Conservation (phyloP, 2,329 filamentous ascomycete species). For the Calonectria fujianensis region DNA sequence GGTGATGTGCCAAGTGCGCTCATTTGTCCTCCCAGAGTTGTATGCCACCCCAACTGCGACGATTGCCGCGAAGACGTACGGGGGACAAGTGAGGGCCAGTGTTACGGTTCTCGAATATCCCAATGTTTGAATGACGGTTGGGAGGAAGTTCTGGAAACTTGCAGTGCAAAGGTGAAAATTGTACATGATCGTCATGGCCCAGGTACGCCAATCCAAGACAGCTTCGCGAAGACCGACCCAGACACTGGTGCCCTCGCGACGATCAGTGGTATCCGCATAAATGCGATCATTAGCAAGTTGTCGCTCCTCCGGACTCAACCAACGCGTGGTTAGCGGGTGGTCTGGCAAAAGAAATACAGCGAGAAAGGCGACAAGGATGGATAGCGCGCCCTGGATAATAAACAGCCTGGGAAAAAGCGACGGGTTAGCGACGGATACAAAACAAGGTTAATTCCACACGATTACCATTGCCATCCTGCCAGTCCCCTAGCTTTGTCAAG, state of each 20-base stretch:
- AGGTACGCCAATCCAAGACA: slow-evolving; percentile 54
- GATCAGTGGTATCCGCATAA: slow-evolving; percentile 2
- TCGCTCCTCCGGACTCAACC: not conserved
- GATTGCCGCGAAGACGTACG: not conserved
- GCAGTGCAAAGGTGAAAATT: slow-evolving; percentile 52
- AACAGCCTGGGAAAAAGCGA: not conserved
- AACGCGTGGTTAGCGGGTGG: not conserved
- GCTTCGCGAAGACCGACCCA: slow-evolving; percentile 43
- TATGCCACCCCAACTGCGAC: slow-evolving; percentile 7
- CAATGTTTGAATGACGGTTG: slow-evolving; percentile 65
- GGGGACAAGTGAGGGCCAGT: not conserved
- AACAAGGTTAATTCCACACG: not conserved
- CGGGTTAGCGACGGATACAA: not conserved
- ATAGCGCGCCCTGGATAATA: slow-evolving; percentile 11
- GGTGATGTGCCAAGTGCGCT: slow-evolving; percentile 10
- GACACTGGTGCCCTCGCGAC: not conserved
- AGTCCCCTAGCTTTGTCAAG: slow-evolving; percentile 1
- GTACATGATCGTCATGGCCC: slow-evolving; percentile 55
- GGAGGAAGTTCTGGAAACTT: slow-evolving; percentile 57
- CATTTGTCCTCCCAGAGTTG: slow-evolving; percentile 6
- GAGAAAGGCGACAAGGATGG: not conserved
- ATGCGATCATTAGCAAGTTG: slow-evolving; percentile 5
- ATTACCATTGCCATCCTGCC: slow-evolving; percentile 16
- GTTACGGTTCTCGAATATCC: slow-evolving; percentile 57
- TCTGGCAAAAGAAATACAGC: slow-evolving; percentile 11